These are phyloP conservation scores for Neofusicoccum sp. DNA, from an alignment of 2,329 filamentous ascomycete genomes.

Conservation along the genomic window DNA sequence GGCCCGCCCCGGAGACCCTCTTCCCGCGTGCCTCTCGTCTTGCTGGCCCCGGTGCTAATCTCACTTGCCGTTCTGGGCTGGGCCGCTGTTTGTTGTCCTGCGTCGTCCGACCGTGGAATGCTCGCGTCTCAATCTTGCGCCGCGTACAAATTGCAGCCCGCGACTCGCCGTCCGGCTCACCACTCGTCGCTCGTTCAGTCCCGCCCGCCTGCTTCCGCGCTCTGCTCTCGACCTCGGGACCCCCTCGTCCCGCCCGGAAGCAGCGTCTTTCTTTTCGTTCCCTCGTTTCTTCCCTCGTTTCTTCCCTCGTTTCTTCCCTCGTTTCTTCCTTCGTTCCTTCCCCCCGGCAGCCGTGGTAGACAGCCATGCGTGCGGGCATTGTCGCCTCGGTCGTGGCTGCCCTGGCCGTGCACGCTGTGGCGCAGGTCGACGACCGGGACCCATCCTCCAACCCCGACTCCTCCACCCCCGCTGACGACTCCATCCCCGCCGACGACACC, in stretches of 20 bases:
- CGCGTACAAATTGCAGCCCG: conserved; percentile 7
- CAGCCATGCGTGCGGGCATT: conserved; percentile 1
- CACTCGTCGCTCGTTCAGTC: not conserved
- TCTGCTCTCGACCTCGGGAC: not conserved
- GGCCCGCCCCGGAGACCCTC: not conserved
- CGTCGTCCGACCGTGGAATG: not conserved
- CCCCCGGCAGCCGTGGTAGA: not conserved
- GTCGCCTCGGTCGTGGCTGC: conserved; percentile 2
- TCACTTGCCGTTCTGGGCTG: not conserved
- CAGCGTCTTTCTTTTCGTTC: not conserved
- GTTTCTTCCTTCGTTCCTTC: too few species aligned
- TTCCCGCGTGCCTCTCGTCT: not conserved
- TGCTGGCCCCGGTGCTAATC: not conserved
- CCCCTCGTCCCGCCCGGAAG: not conserved
- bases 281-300: too few species aligned
- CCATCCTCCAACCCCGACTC: too few species aligned
- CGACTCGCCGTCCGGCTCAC: not conserved
- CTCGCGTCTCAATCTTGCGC: not conserved
- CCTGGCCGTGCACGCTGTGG: not conserved
- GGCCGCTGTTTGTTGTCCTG: not conserved
- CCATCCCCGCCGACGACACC: too few species aligned
- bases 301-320: too few species aligned
- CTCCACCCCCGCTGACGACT: too few species aligned
- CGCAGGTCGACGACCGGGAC: too few species aligned
- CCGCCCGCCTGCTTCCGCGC: not conserved